Percentiles rank a stretch among this genome's conserved stretches.
Evolutionary conservation across 1,284 basidiomycete genomes (phyloP).

Genomic region (Cutaneotrichosporon arboriforme): DNA sequence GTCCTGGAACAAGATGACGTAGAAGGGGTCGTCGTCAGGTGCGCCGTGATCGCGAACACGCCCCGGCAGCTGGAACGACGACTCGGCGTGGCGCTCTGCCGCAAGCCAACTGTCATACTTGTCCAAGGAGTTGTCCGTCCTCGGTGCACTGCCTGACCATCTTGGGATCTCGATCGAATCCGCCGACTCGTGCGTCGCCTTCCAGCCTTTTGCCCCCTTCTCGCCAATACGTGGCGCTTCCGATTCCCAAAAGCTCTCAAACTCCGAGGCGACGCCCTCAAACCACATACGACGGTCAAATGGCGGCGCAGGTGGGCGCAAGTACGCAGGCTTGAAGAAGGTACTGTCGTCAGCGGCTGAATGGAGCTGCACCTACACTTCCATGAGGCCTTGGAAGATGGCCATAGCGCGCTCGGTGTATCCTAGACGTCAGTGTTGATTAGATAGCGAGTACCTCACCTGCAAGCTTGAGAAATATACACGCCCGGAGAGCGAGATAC

Average conservation of each 20-base stretch:
- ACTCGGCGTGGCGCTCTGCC: constrained; percentile 57
- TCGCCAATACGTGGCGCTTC: constrained; percentile 52
- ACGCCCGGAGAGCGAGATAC: constrained; percentile 41
- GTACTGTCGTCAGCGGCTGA: constrained; percentile 29
- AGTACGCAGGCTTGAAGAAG: constrained; percentile 44
- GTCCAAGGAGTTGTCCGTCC: constrained; percentile 51
- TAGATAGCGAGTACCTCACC: constrained; percentile 55
- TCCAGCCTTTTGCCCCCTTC: constrained; percentile 48
- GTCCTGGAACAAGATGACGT: constrained; percentile 72
- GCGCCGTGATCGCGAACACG: constrained; percentile 56
- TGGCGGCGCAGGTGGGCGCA: constrained; percentile 14
- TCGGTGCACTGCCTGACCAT: background rate
- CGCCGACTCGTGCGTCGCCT: constrained; percentile 12
- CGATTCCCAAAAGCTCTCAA: constrained; percentile 53
- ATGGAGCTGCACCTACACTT: constrained; percentile 40
- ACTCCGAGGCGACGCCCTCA: constrained; percentile 31
- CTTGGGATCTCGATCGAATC: background rate
- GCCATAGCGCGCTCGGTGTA: constrained; percentile 51
- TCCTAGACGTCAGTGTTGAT: constrained; percentile 38
- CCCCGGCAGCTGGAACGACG: constrained; percentile 52
- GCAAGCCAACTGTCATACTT: constrained; percentile 66
- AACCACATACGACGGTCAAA: constrained; percentile 27
- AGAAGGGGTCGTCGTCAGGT: constrained; percentile 61
- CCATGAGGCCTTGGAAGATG: constrained; percentile 51
- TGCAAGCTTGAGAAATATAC: constrained; percentile 62